Evolutionary conservation across 805 yeast species (phyloP).

Genomic region (Schizosaccharomyces lindneri): DNA sequence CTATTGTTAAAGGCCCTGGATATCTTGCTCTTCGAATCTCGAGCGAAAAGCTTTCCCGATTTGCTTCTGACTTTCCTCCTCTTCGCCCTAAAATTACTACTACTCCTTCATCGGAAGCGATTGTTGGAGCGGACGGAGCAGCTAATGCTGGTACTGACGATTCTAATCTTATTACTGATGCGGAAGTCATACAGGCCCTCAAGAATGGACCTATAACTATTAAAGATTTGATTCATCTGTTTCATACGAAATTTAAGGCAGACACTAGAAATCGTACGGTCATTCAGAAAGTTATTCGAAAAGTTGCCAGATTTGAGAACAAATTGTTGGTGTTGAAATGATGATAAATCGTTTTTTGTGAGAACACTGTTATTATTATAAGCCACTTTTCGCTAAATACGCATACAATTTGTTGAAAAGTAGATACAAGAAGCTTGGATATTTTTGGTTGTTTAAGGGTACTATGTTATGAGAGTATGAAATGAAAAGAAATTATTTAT

Average conservation of each 20-base stretch:
- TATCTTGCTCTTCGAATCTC: background rate
- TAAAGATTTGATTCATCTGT: background rate
- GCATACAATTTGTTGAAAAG: too few species aligned
- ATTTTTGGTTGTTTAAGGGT: too few species aligned
- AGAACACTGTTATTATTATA: background rate
- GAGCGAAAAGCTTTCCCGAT: background rate
- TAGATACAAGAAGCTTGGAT: too few species aligned
- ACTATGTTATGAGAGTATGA: too few species aligned
- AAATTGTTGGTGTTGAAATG: background rate
- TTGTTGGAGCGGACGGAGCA: background rate
- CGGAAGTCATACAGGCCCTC: background rate
- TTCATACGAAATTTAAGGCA: background rate
- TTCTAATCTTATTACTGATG: background rate
- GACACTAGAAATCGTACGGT: background rate
- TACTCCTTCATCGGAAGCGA: background rate
- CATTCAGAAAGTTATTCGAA: background rate
- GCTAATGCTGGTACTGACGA: background rate
- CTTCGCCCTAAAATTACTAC: background rate
- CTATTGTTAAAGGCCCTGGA: background rate
- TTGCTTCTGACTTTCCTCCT: background rate
- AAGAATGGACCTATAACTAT: background rate
- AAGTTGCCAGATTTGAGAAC: constrained; percentile 2
- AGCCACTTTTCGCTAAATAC: background rate
- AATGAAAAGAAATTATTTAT: too few species aligned
- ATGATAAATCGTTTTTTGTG: background rate